phyloP scores from a whole-genome alignment of 495 filamentous ascomycete species.

The Lasiosphaeria ovina region DNA sequence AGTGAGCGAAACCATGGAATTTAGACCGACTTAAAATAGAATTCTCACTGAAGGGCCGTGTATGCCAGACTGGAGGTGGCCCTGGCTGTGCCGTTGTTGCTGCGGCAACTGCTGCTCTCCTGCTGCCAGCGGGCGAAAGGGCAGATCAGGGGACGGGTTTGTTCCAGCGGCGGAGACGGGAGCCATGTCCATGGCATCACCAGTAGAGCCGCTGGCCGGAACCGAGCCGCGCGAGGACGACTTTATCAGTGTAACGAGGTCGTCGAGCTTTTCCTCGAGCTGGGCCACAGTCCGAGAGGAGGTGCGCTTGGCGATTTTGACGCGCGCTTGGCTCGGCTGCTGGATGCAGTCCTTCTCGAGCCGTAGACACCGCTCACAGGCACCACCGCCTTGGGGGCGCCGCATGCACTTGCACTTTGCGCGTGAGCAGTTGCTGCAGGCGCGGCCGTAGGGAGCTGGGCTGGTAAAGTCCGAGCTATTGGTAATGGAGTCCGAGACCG shows the following conservation, averaged over 20 bases:
- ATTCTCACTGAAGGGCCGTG: too few relatives aligned
- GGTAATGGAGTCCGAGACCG: too few relatives aligned
- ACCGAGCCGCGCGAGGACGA: constrained; percentile 4
- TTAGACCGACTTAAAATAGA: too few relatives aligned
- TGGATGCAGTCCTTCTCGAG: constrained; percentile 41
- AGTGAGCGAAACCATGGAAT: too few relatives aligned
- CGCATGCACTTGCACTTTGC: constrained; percentile 54
- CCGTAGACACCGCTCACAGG: constrained; percentile 52
- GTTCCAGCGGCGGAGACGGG: too few relatives aligned
- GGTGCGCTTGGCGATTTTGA: constrained; percentile 27
- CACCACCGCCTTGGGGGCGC: constrained; percentile 24
- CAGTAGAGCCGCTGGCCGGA: too few relatives aligned
- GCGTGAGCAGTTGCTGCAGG: constrained; percentile 51
- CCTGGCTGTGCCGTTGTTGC: too few relatives aligned
- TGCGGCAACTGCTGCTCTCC: too few relatives aligned
- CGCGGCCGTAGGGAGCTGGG: constrained; percentile 42
- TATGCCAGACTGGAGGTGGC: too few relatives aligned
- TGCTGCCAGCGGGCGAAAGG: too few relatives aligned
- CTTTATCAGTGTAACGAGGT: constrained; percentile 47
- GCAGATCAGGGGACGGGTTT: too few relatives aligned
- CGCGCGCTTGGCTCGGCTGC: constrained; percentile 24
- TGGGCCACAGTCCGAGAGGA: constrained; percentile 33
- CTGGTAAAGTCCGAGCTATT: constrained; percentile 5
- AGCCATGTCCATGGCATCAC: too few relatives aligned
- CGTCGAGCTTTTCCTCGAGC: constrained; percentile 53